A percentile compares a stretch with the other conserved stretches of the same genome.
Evolutionary conservation across 352 stramenopile species (phyloP).

Genomic region (Phytophthora colocasiae): DNA sequence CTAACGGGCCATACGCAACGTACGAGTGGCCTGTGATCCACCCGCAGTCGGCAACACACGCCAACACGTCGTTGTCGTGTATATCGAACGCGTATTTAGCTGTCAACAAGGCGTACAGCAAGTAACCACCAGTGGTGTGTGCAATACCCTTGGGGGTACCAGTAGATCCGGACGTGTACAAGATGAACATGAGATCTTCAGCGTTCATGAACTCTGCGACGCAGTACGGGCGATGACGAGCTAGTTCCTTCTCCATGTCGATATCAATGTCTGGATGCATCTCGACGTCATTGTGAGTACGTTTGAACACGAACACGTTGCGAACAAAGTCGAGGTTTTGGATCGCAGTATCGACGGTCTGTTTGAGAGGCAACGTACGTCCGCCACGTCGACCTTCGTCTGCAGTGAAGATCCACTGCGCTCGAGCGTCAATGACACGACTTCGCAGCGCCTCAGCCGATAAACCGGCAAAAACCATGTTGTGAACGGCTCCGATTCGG

Average conservation of each 20-base stretch:
- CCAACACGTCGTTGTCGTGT: constrained; percentile 92
- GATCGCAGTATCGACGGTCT: constrained; percentile 94
- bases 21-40: constrained; percentile 98
- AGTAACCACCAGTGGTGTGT: not conserved
- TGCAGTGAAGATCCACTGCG: constrained; percentile 93
- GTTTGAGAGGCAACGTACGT: constrained; percentile 92
- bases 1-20: constrained; percentile 94
- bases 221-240: constrained; percentile 93
- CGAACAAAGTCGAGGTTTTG: constrained; percentile 87
- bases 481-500: constrained; percentile 96
- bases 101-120: constrained; percentile 85
- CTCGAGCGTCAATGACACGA: constrained; percentile 90
- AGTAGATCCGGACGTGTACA: constrained; percentile 27
- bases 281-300: constrained; percentile 42
- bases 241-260: constrained; percentile 91
- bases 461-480: constrained; percentile 97
- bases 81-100: constrained; percentile 94
- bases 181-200: constrained; percentile 39
- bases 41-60: constrained; percentile 94
- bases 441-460: constrained; percentile 93
- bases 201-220: constrained; percentile 95
- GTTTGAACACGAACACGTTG: constrained; percentile 30
- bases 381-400: constrained; percentile 94
- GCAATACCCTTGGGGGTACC: constrained; percentile 19
- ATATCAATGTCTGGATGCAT: constrained; percentile 89